Percentiles rank a stretch among this genome's conserved stretches.
Evolutionary conservation across 192 early-diverging fungal species (phyloP).

Genomic region (Nowakowskiella sp.): DNA sequence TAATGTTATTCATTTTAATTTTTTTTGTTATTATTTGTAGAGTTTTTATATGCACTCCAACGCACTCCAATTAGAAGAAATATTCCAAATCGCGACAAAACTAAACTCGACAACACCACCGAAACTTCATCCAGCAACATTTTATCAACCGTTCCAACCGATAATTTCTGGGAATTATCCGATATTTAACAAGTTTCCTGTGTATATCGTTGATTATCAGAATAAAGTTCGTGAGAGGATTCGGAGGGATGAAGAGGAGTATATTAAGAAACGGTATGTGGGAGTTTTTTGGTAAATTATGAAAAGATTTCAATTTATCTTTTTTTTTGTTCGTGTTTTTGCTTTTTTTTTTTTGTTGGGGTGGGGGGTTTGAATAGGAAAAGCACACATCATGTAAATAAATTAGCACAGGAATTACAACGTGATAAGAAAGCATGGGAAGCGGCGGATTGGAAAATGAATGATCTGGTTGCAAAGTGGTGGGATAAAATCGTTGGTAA

Average conservation of each 20-base stretch:
- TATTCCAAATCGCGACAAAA: constrained; percentile 14
- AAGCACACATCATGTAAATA: constrained; percentile 26
- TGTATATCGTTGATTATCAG: constrained; percentile 49
- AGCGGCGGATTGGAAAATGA: constrained; percentile 40
- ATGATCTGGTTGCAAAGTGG: constrained; percentile 48
- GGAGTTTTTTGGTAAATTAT: too few species aligned
- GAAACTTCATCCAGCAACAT: constrained; percentile 16
- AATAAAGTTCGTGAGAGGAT: constrained; percentile 39
- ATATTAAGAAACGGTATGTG: constrained; percentile 23
- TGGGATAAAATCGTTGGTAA: constrained; percentile 38
- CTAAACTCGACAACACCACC: constrained; percentile 24
- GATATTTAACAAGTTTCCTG: constrained; percentile 42
- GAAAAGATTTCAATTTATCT: too few species aligned
- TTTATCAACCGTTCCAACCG: constrained; percentile 33
- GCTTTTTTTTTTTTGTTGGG: neutral
- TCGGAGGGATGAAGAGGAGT: constrained; percentile 39
- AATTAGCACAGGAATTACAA: constrained; percentile 33
- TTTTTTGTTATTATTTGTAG: neutral
- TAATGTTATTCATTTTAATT: too few species aligned
- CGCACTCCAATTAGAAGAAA: constrained; percentile 7
- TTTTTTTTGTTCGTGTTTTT: neutral
- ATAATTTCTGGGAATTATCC: constrained; percentile 38
- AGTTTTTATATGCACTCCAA: constrained; percentile 39
- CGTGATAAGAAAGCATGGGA: constrained; percentile 39
- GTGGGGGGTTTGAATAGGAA: constrained; percentile 7